A percentile compares a stretch with the other conserved stretches of the same genome.
Conservation (phyloP, 2,329 filamentous ascomycete genomes). For the Botrytis aclada region DNA sequence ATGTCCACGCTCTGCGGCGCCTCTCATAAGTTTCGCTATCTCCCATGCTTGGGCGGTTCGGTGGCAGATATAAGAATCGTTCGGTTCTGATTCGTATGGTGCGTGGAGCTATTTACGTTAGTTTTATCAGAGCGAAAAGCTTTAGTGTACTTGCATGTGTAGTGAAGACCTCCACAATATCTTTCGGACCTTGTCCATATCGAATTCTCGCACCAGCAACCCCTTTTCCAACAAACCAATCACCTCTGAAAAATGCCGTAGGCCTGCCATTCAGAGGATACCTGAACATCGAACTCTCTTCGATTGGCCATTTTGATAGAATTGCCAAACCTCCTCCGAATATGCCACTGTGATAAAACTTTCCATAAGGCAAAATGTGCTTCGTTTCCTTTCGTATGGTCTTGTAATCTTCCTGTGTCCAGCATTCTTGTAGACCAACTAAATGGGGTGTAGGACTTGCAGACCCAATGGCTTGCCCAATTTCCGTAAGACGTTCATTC, state of each 20-base stretch:
- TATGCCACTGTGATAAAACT: constrained; percentile 87
- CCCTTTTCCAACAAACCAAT: constrained; percentile 96
- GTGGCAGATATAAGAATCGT: constrained; percentile 87
- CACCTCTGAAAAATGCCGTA: constrained; percentile 88
- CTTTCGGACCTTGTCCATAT: constrained; percentile 59
- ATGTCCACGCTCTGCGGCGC: constrained; percentile 74
- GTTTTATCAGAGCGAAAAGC: constrained; percentile 7
- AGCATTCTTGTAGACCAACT: constrained; percentile 93
- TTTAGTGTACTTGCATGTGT: constrained; percentile 64
- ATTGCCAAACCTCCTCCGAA: constrained; percentile 90
- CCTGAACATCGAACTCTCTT: constrained; percentile 78
- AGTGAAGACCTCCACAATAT: constrained; percentile 84
- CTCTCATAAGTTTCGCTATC: constrained; percentile 82
- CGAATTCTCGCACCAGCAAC: constrained; percentile 79
- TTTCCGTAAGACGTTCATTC: constrained; percentile 73
- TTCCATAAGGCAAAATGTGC: constrained; percentile 78
- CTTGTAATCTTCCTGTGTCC: constrained; percentile 80
- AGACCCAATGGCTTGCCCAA: constrained; percentile 73
- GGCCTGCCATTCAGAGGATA: constrained; percentile 94
- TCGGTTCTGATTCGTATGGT: constrained; percentile 74
- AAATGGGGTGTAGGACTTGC: constrained; percentile 71
- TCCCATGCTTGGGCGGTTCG: constrained; percentile 93
- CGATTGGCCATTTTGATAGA: constrained; percentile 87
- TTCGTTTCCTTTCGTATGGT: constrained; percentile 71
- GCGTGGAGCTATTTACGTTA: constrained; percentile 67